These are phyloP conservation scores for Cytidiella melzeri DNA, from an alignment of 768 basidiomycete genomes.

Conservation along the genomic window DNA sequence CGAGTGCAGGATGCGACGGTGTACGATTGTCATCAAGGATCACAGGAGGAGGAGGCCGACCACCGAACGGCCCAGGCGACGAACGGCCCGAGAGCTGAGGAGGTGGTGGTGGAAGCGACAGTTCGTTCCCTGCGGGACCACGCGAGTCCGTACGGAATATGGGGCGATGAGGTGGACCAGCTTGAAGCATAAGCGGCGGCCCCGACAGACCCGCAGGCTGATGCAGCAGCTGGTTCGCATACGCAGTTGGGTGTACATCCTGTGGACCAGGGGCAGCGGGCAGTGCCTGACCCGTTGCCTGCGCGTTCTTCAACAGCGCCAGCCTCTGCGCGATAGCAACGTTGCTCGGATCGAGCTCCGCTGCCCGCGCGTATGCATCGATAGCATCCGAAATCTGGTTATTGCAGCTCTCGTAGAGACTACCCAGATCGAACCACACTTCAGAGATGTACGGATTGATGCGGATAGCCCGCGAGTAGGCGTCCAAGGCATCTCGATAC, in stretches of 20 bases:
- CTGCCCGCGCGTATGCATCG: conserved; percentile 93
- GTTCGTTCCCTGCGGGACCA: conserved; percentile 34
- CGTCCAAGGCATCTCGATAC: conserved; percentile 96
- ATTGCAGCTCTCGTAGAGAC: conserved; percentile 96
- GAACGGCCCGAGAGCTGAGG: conserved; percentile 24
- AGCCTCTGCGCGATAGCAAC: conserved; percentile 76
- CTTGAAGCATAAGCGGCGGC: conserved; percentile 58
- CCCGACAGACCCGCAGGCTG: conserved; percentile 59
- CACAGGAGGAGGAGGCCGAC: conserved; percentile 79
- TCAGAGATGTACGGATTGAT: conserved; percentile 97
- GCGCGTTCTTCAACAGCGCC: conserved; percentile 71
- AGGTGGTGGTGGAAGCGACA: conserved; percentile 56
- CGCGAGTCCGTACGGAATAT: conserved; percentile 64
- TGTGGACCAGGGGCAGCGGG: conserved; percentile 90
- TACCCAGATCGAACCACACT: conserved; percentile 97
- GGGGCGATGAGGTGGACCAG: conserved; percentile 36
- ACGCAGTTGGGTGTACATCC: conserved; percentile 94
- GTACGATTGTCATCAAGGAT: conserved; percentile 66
- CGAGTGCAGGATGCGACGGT: conserved; percentile 63
- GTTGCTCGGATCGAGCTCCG: conserved; percentile 88
- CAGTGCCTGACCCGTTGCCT: conserved; percentile 64
- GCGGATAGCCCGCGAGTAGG: conserved; percentile 96
- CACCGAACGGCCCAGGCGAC: conserved; percentile 72
- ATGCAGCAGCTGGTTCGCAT: conserved; percentile 71
- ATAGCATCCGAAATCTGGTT: conserved; percentile 99